A percentile compares a stretch with the other conserved stretches of the same genome.
phyloP scores from a whole-genome alignment of 23 red algal species.

The Cyanidiococcus yangmingshanensis region DNA sequence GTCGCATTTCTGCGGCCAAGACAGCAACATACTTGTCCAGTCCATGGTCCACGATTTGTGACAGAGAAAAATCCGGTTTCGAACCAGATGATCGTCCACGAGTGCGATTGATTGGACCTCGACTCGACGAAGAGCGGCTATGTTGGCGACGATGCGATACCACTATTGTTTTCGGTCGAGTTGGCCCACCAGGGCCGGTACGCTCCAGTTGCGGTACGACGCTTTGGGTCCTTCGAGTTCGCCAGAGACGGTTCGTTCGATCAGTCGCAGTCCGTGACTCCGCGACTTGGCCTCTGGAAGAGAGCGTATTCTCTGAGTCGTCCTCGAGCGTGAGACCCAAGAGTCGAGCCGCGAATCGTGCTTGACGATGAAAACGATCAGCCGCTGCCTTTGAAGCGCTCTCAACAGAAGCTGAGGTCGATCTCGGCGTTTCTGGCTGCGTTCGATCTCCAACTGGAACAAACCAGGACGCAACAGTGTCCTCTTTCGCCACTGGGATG shows the following conservation, averaged over 20 bases:
- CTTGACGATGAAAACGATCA: background rate
- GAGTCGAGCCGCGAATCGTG: background rate
- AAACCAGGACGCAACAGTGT: too few species aligned
- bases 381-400: too few species aligned
- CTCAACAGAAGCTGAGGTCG: too few species aligned
- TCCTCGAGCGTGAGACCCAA: background rate
- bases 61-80: background rate
- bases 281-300: background rate
- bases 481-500: too few species aligned
- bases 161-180: background rate
- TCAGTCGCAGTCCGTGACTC: background rate
- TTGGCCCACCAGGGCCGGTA: background rate
- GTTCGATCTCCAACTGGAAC: too few species aligned
- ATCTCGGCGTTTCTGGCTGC: too few species aligned
- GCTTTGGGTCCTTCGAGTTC: background rate
- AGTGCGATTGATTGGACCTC: background rate
- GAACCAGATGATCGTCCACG: background rate
- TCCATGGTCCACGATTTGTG: background rate
- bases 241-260: background rate
- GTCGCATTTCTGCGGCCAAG: background rate
- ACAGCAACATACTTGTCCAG: conserved; percentile 8
- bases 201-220: background rate
- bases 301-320: background rate
- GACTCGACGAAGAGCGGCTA: background rate
- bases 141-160: background rate